Percentiles rank a stretch among this genome's conserved stretches.
Conservation (phyloP, 2,329 filamentous ascomycete genomes). For the Ascochyta clinopodiicola region DNA sequence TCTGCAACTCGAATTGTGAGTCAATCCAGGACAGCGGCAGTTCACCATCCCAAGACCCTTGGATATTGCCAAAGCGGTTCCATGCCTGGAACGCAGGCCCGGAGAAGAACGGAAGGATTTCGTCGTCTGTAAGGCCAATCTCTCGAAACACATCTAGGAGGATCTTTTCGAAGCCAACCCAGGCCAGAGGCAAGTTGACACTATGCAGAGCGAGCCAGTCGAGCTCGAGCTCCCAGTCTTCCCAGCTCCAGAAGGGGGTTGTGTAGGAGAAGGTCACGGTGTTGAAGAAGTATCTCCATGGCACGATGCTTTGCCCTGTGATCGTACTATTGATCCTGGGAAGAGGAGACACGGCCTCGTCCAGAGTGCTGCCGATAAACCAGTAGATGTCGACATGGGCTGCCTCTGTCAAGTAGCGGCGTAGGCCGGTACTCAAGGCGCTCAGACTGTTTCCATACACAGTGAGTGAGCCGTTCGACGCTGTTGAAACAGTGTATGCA, state of each 20-base stretch:
- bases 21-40: constrained; percentile 57
- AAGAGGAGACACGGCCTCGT: constrained; percentile 42
- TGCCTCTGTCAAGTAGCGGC: constrained; percentile 52
- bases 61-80: constrained; percentile 63
- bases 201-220: constrained; percentile 62
- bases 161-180: constrained; percentile 61
- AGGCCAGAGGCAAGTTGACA: constrained; percentile 60
- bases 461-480: constrained; percentile 21
- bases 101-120: constrained; percentile 57
- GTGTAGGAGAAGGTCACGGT: constrained; percentile 62
- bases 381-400: constrained; percentile 57
- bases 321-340: constrained; percentile 43
- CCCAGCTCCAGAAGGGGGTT: constrained; percentile 59
- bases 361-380: constrained; percentile 54
- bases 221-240: constrained; percentile 60
- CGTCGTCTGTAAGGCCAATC: constrained; percentile 52
- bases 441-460: constrained; percentile 27
- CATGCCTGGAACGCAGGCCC: constrained; percentile 61
- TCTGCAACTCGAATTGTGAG: constrained; percentile 56
- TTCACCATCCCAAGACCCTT: constrained; percentile 57
- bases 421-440: constrained; percentile 40
- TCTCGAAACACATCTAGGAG: constrained; percentile 57
- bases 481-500: constrained; percentile 22
- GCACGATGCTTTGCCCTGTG: constrained; percentile 52
- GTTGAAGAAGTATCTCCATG: constrained; percentile 60